phyloP scores from a whole-genome alignment of 805 yeast species.

The Myxozyma sirexii region DNA sequence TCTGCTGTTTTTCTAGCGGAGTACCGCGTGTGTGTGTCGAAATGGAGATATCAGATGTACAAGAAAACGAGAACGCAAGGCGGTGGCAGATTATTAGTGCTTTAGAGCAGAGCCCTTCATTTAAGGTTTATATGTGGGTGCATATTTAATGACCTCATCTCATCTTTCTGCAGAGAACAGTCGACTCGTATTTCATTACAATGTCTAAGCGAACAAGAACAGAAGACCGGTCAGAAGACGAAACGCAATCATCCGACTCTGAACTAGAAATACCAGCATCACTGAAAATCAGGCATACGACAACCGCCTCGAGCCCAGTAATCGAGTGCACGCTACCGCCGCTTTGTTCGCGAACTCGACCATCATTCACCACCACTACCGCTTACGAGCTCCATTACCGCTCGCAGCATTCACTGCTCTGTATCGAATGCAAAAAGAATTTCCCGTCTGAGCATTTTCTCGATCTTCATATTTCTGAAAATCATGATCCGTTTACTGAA shows the following conservation, averaged over 20 bases:
- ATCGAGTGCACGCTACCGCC: slow-evolving; percentile 34
- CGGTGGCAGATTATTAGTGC: too few relatives aligned
- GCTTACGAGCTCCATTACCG: slow-evolving; percentile 38
- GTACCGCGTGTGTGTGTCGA: too few relatives aligned
- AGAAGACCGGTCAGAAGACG: neutral
- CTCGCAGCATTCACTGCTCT: slow-evolving; percentile 30
- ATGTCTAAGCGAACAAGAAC: slow-evolving; percentile 1
- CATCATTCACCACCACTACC: slow-evolving; percentile 11
- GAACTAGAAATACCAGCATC: neutral
- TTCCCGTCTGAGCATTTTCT: slow-evolving; percentile 52
- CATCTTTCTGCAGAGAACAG: neutral
- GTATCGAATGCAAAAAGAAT: slow-evolving; percentile 34
- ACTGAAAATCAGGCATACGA: neutral
- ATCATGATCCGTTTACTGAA: slow-evolving; percentile 53
- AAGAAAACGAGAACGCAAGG: too few relatives aligned
- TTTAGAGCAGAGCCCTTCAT: too few relatives aligned
- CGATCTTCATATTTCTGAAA: slow-evolving; percentile 55
- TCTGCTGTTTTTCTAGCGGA: too few relatives aligned
- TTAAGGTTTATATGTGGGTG: too few relatives aligned
- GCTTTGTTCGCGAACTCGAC: slow-evolving; percentile 17
- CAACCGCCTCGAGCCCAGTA: neutral
- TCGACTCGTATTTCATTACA: too few relatives aligned
- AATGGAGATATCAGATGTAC: too few relatives aligned
- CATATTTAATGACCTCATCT: too few relatives aligned
- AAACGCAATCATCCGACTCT: neutral